phyloP scores from a whole-genome alignment of 768 basidiomycete genomes.

The Agrocybe pediades region DNA sequence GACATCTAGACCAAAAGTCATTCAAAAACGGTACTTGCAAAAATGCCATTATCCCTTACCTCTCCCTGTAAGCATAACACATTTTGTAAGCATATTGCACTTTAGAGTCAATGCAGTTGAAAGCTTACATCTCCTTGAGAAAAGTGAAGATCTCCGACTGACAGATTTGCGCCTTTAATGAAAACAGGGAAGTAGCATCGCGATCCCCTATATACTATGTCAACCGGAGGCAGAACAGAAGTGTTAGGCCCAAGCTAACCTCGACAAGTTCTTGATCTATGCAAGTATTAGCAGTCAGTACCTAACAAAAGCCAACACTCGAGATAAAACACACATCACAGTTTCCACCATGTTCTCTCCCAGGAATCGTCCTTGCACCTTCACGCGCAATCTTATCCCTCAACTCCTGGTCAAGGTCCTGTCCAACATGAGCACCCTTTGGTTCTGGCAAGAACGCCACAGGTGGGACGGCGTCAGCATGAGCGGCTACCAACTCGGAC shows the following conservation, averaged over 20 bases:
- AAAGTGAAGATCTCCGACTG: constrained; percentile 80
- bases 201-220: constrained; percentile 50
- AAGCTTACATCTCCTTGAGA: constrained; percentile 68
- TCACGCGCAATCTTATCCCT: constrained; percentile 58
- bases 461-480: constrained; percentile 55
- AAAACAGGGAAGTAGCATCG: constrained; percentile 80
- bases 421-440: constrained; percentile 68
- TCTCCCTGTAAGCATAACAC: constrained; percentile 47
- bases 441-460: constrained; percentile 67
- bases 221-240: background rate
- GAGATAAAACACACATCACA: constrained; percentile 53
- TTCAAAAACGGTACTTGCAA: background rate
- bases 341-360: constrained; percentile 80
- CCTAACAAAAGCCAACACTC: background rate
- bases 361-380: constrained; percentile 75
- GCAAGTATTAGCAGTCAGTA: background rate
- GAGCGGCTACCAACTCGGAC: constrained; percentile 56
- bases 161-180: constrained; percentile 72
- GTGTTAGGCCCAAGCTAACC: constrained; percentile 26
- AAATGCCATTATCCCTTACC: constrained; percentile 33
- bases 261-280: constrained; percentile 78
- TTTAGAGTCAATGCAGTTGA: background rate
- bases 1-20: constrained; percentile 43
- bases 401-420: constrained; percentile 52
- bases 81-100: background rate